Conservation (phyloP, 352 stramenopile genomes). For the Phytophthora pistaciae region DNA sequence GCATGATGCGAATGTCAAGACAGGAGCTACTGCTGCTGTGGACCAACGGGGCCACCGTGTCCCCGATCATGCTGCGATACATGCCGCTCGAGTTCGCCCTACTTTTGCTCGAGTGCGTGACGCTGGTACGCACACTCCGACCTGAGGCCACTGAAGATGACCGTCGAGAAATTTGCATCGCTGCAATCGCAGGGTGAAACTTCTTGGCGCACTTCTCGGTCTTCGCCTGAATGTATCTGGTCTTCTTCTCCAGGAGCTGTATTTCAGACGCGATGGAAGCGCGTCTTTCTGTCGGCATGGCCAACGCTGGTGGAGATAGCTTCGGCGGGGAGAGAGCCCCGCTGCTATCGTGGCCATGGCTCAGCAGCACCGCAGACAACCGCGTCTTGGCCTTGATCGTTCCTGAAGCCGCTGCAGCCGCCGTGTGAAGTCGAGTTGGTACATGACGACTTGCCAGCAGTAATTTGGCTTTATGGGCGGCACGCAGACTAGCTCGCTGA, state of each 20-base stretch:
- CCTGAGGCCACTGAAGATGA: conserved; percentile 18
- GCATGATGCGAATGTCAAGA: conserved; percentile 26
- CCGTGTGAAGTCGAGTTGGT: conserved; percentile 1
- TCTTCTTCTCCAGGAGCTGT: conserved; percentile 70
- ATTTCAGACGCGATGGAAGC: conserved; percentile 48
- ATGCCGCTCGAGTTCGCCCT: conserved; percentile 23
- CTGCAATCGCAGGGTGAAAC: conserved; percentile 27
- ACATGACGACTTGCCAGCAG: conserved; percentile 21
- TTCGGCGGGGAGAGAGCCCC: not conserved
- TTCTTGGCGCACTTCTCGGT: conserved; percentile 50
- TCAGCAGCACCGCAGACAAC: conserved; percentile 15
- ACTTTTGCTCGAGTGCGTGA: conserved; percentile 19
- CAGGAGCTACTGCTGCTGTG: not conserved
- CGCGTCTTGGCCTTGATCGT: conserved; percentile 18
- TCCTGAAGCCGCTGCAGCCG: conserved; percentile 10
- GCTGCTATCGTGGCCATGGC: conserved; percentile 4
- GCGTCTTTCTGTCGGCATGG: not conserved
- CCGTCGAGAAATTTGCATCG: conserved; percentile 17
- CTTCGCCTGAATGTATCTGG: conserved; percentile 62
- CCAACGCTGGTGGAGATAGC: not conserved
- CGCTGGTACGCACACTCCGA: conserved; percentile 18
- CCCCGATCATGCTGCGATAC: conserved; percentile 28
- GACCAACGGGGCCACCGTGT: conserved; percentile 6
- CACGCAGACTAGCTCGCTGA: conserved; percentile 40
- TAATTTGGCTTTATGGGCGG: conserved; percentile 56